These are phyloP conservation scores for Metschnikowia koreensis DNA, from an alignment of 805 yeast genomes.

Conservation along the genomic window DNA sequence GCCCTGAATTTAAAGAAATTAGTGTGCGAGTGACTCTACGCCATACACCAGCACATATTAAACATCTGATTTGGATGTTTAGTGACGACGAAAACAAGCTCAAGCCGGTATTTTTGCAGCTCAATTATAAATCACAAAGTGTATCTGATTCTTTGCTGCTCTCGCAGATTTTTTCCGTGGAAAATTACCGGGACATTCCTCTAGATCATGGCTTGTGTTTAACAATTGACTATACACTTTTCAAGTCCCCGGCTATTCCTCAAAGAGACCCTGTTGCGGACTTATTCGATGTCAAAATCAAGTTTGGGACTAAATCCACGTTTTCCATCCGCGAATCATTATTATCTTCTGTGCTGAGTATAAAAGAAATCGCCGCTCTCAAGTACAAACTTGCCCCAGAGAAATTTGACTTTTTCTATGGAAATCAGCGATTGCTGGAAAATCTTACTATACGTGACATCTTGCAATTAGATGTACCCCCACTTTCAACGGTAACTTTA, in stretches of 20 bases:
- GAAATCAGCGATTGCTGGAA: slow-evolving; percentile 1
- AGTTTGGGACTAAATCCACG: not conserved
- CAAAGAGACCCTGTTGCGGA: slow-evolving; percentile 25
- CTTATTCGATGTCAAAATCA: slow-evolving; percentile 22
- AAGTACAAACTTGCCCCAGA: slow-evolving; percentile 2
- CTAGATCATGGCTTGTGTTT: slow-evolving; percentile 12
- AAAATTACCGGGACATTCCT: slow-evolving; percentile 1
- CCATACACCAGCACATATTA: slow-evolving; percentile 25
- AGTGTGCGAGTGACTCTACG: slow-evolving; percentile 22
- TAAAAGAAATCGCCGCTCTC: slow-evolving; percentile 21
- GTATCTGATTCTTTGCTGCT: slow-evolving; percentile 16
- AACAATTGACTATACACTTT: slow-evolving; percentile 26
- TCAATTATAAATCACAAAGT: slow-evolving; percentile 13
- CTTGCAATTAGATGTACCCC: slow-evolving; percentile 29
- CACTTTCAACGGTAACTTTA: slow-evolving; percentile 19
- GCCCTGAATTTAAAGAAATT: not conserved
- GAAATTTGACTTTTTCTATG: not conserved
- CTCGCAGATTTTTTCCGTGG: slow-evolving; percentile 12
- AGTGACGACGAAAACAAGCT: slow-evolving; percentile 24
- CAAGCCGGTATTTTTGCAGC: slow-evolving; percentile 25
- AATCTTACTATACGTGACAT: slow-evolving; percentile 13
- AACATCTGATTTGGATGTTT: slow-evolving; percentile 29
- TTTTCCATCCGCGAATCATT: slow-evolving; percentile 22
- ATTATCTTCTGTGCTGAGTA: slow-evolving; percentile 18
- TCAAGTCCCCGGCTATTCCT: slow-evolving; percentile 21